Evolutionary conservation across 176 grass and related monocot genomes (phyloP), one percentile per base, ranked within the genome.

Genomic region (Musa beccarii): DNA sequence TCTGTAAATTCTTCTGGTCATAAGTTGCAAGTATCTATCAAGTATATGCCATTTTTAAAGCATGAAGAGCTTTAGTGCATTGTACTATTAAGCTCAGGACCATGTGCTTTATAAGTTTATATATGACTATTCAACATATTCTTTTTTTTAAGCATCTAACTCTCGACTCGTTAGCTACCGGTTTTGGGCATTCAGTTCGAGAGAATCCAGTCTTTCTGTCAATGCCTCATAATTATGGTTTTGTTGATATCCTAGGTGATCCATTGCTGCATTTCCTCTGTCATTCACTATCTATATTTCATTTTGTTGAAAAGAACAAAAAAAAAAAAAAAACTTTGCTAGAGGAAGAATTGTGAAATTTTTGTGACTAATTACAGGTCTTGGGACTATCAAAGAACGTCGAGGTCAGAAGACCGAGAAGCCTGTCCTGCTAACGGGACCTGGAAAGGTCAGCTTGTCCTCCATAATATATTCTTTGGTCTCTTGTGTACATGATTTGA

Each of bases 351-450:
- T 74, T 55, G 4, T 74, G 22, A 24, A 13, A 1, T 2, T 52
- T 52, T 49, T 71, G 66, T 56, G 63, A 74, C 75, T 63, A 51
- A 1, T 62, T 87, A 34, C 29, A 98, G 94, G 94, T 56, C 53
- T 98, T 57, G 86, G 82, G 53, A 78, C 54, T 17, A 91, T 98
- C 81, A 86, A 98, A 78, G 80, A 87, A 34, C 84, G 90, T 49
- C 80, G 94, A 49, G 72, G 86, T 10, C 90, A 91, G 68, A 87
- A 89, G 52, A 93, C 90, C 0, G 88, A 98, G 66, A 98, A 98
- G 51, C 90, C 94, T 2, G 17, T 86, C 69, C 85, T 98, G 82
- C 84, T 98, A 59, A 89, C 90, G 19, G 94, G 94, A 34, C 94
- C 94, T 79, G 94, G 94, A 76, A 98, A 98, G 86, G 94, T 93